phyloP scores from a whole-genome alignment of 2,329 filamentous ascomycete species.

The Corynespora cassiicola region DNA sequence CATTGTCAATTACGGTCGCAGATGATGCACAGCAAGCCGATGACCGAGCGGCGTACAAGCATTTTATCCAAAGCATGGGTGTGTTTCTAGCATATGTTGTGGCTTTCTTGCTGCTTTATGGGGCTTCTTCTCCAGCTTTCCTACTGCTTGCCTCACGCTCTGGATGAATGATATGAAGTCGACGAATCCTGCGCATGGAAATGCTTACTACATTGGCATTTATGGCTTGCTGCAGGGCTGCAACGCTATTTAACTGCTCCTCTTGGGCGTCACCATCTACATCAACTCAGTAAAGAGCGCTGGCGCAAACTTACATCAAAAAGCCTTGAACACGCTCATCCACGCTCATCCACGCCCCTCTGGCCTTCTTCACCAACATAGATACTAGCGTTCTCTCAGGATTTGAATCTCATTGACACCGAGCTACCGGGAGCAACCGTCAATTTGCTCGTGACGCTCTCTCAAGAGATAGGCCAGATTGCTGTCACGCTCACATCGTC shows the following conservation, averaged over 20 bases:
- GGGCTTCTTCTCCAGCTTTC: conserved; percentile 19
- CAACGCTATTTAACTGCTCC: conserved; percentile 11
- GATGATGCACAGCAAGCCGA: conserved; percentile 12
- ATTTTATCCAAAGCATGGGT: conserved; percentile 17
- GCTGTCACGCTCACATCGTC: conserved; percentile 22
- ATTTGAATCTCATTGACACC: conserved; percentile 49
- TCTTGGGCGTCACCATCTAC: conserved; percentile 26
- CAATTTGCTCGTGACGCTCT: too few species aligned
- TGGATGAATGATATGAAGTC: conserved; percentile 14
- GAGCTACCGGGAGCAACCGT: conserved; percentile 35
- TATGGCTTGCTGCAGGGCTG: conserved; percentile 17
- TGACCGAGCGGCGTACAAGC: conserved; percentile 18
- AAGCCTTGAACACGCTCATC: conserved; percentile 41
- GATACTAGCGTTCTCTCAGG: conserved; percentile 38
- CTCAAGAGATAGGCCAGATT: conserved; percentile 8
- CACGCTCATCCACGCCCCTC: conserved; percentile 15
- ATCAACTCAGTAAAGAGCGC: conserved; percentile 34
- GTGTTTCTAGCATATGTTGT: conserved; percentile 3
- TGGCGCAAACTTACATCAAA: conserved; percentile 53
- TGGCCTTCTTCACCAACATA: conserved; percentile 18
- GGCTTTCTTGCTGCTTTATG: conserved; percentile 10
- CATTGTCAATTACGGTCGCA: neutral
- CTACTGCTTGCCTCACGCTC: conserved; percentile 12
- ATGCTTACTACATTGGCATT: conserved; percentile 16
- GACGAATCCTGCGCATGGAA: conserved; percentile 5